Base-by-base conservation (phyloP, 345 rosid genomes). In the Pseudoturritis turrita region DNA sequence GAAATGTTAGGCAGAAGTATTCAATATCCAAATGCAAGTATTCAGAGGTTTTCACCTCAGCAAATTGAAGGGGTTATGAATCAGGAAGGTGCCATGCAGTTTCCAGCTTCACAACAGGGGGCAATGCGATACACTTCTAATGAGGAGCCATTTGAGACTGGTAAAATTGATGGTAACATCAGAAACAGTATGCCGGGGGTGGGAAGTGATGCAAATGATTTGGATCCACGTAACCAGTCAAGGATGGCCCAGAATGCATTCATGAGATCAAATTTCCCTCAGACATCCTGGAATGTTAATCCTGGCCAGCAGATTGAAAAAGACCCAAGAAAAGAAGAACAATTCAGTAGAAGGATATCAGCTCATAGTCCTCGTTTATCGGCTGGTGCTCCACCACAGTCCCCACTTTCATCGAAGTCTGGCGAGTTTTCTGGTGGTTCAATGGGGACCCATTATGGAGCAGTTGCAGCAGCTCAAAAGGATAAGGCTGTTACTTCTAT, bases 341-440 rank as follows among this genome's bases (percentile, higher is more conserved):
- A 82, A 29, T 79, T 82, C 74, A 85, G 79, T 58, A 86, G 85
- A 80, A 86, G 98, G 81, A 83, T 91, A 80, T 50, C 88, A 4
- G 88, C 75, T 43, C 99, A 89, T 74, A 95, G 99, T 80, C 98
- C 99, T 18, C 84, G 90, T 39, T 61, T 91, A 75, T 88, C 98
- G 23, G 67, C 84, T 49, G 97, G 98, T 67, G 83, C 86, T 51
- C 78, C 88, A 75, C 85, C 90, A 68, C 99, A 91, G 49, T 91
- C 99, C 61, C 98, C 99, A 46, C 79, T 87, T 64, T 91, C 99
- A 49, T 88, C 98, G 62, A 95, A 87, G 84, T 91, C 99, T 62
- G 99, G 98, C 45, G 98, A 95, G 71, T 88, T 91, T 77, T 95
- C 99, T 49, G 87, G 86, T 77, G 90, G 96, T 68, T 95, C 99